Percentiles rank a stretch among this genome's conserved stretches.
phyloP scores from a whole-genome alignment of 306 rosid genomes.

The Rubus idaeus region DNA sequence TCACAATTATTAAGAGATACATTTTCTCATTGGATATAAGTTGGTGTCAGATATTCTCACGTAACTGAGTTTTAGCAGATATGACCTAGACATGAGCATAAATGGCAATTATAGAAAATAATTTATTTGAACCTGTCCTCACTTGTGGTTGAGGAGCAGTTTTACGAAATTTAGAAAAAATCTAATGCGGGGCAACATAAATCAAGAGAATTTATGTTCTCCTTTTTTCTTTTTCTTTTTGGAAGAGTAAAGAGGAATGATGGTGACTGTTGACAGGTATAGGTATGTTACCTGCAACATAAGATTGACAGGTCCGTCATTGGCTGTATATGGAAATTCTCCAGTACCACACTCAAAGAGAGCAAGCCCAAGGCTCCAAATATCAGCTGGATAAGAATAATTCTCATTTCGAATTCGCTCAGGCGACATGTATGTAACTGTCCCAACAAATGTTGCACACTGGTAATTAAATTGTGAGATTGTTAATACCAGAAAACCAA shows the following conservation, averaged over 20 bases:
- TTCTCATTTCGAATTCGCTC: conserved; percentile 92
- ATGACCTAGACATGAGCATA: not conserved
- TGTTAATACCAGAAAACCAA: not conserved
- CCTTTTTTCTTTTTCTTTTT: not conserved
- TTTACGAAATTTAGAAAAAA: not conserved
- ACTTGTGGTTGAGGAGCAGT: not conserved
- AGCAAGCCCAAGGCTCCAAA: conserved; percentile 98
- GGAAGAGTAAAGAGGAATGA: not conserved
- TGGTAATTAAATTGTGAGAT: conserved; percentile 30
- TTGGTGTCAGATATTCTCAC: not conserved
- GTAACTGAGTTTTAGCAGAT: not conserved
- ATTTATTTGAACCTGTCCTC: not conserved
- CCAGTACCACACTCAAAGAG: conserved; percentile 97
- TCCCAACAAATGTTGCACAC: conserved; percentile 99
- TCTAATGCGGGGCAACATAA: not conserved
- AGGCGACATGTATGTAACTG: conserved; percentile 97
- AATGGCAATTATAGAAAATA: not conserved
- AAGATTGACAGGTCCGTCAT: conserved; percentile 92
- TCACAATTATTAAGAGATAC: not conserved
- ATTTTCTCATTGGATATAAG: not conserved
- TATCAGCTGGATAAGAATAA: conserved; percentile 97
- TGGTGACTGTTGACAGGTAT: conserved; percentile 11
- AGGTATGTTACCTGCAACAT: conserved; percentile 79
- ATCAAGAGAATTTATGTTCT: conserved; percentile 6
- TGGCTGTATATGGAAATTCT: conserved; percentile 92